Evolutionary conservation across 2,329 filamentous ascomycete species (phyloP).

Genomic region (Neonectria hederae): DNA sequence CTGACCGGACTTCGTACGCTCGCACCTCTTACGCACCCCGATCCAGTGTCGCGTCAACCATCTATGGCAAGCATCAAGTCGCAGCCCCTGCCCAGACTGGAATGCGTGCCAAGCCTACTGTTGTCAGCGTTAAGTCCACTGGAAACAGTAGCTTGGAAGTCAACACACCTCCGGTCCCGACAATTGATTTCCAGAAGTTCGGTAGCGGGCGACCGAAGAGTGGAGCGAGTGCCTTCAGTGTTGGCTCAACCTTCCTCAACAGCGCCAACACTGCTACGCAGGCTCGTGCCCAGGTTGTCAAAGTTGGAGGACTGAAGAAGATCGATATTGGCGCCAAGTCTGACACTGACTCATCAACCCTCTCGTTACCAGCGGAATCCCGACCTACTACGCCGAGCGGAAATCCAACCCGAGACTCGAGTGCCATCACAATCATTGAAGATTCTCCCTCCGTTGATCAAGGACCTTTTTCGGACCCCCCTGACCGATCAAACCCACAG

Average conservation of each 20-base stretch:
- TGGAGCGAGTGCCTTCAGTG: slow-evolving; percentile 68
- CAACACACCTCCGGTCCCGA: slow-evolving; percentile 75
- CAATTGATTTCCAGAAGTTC: slow-evolving; percentile 73
- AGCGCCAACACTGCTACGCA: slow-evolving; percentile 69
- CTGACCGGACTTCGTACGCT: slow-evolving; percentile 70
- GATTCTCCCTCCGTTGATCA: slow-evolving; percentile 61
- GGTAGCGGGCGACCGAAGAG: slow-evolving; percentile 60
- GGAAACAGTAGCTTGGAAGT: slow-evolving; percentile 62
- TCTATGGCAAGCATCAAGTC: slow-evolving; percentile 90
- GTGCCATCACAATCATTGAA: slow-evolving; percentile 59
- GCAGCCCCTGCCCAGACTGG: slow-evolving; percentile 85
- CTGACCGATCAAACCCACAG: slow-evolving; percentile 44
- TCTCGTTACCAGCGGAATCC: slow-evolving; percentile 27
- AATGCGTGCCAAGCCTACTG: slow-evolving; percentile 86
- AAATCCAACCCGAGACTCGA: slow-evolving; percentile 51
- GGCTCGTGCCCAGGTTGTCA: slow-evolving; percentile 67
- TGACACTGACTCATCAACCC: slow-evolving; percentile 45
- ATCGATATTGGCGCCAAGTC: slow-evolving; percentile 51
- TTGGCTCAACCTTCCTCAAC: slow-evolving; percentile 75
- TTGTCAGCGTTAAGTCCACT: slow-evolving; percentile 89
- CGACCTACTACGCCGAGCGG: slow-evolving; percentile 36
- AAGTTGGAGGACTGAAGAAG: slow-evolving; percentile 64
- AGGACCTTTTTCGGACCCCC: slow-evolving; percentile 69
- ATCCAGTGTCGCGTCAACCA: slow-evolving; percentile 87
- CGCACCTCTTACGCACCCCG: slow-evolving; percentile 67